Base-by-base conservation (phyloP, 148 eudicot genomes). In the Silene latifolia region DNA sequence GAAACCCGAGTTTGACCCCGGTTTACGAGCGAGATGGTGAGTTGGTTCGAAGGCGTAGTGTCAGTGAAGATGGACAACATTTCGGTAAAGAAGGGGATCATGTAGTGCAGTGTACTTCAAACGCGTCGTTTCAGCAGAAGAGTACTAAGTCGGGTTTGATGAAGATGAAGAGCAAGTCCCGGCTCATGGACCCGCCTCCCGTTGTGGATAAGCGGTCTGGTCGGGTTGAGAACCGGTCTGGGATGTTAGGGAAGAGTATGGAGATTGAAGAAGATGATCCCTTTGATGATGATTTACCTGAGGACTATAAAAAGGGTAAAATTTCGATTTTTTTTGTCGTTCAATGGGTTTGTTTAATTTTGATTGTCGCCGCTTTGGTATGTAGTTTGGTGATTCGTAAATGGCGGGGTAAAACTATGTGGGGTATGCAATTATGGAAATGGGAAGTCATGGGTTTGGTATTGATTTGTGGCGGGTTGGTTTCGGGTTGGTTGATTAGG, bases 241-340 rank as follows among this genome's bases (percentile, higher is more conserved):
- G 91, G 53, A 19, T 76, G 2, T 5, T 91, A 13, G 89, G 83
- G 5, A 83, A 71, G 71, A 76, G 72, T 0, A 83, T 86, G 7
- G 92, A 91, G 24, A 47, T 89, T 27, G 98, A 94, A 18, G 98
- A 94, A 12, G 98, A 94, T 10, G 98, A 94, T 44, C 98, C 98
- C 1, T 94, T 91, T 66, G 93, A 88, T 10, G 96, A 87, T 4
- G 98, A 94, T 82, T 81, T 94, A 15, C 98, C 98, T 0, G 93
- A 91, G 0, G 86, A 91, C n/a, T 94, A 82, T 53, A 91, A 74
- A 65, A 88, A 77, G 76, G 75, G 85, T 77, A 88, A 83, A 74
- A 83, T 86, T 24, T 85, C 85, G 44, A 67, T 77, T 12, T 73
- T 85, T 42, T 78, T 89, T 0, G 66, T 87, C 0, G 20, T 94